Evolutionary conservation across 768 basidiomycete species (phyloP).

Genomic region (Nevesoporus exiguus): DNA sequence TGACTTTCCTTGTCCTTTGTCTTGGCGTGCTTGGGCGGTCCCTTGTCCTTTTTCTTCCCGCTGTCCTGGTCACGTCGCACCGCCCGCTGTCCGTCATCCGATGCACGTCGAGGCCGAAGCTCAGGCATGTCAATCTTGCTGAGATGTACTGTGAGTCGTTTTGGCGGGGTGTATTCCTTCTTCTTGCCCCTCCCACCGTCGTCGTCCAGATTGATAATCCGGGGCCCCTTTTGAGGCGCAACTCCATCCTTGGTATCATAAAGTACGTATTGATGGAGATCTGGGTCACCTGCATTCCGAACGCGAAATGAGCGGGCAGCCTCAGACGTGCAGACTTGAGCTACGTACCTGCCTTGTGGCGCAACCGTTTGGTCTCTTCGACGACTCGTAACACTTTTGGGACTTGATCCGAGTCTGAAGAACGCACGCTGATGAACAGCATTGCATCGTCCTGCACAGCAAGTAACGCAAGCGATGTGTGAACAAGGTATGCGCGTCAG

Average conservation of each 20-base stretch:
- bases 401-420: constrained; percentile 58
- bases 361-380: constrained; percentile 73
- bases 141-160: constrained; percentile 65
- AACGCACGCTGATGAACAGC: constrained; percentile 73
- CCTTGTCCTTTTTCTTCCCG: constrained; percentile 13
- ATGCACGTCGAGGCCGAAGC: constrained; percentile 36
- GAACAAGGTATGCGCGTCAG: background rate
- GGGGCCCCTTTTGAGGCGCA: constrained; percentile 49
- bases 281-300: constrained; percentile 47
- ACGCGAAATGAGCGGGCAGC: constrained; percentile 27
- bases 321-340: background rate
- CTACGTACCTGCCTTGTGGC: constrained; percentile 64
- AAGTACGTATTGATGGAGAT: constrained; percentile 73
- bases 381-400: constrained; percentile 79
- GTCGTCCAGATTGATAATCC: constrained; percentile 62
- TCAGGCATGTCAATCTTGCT: constrained; percentile 90
- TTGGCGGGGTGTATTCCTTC: constrained; percentile 63
- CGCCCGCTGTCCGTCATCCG: background rate
- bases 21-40: constrained; percentile 21
- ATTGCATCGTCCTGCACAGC: constrained; percentile 66
- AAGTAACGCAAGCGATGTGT: background rate
- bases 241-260: constrained; percentile 48
- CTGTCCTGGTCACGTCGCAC: background rate
- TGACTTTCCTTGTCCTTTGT: constrained; percentile 35
- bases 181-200: constrained; percentile 39